phyloP scores from a whole-genome alignment of 2,329 filamentous ascomycete species.

The Xylariomycetidae sp. region DNA sequence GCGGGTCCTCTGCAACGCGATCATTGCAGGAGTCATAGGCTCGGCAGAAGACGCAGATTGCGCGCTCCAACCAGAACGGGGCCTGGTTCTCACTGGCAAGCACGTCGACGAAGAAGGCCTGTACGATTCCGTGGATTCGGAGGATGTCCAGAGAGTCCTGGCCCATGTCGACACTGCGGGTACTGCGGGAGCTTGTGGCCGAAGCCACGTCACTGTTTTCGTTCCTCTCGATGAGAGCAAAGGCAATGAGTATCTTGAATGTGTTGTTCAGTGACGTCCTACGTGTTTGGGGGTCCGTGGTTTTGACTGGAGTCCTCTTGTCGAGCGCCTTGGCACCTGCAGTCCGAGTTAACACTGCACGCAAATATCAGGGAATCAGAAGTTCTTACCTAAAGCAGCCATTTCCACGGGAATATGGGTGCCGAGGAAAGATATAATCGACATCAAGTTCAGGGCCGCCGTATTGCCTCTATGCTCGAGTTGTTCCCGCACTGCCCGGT shows the following conservation, averaged over 20 bases:
- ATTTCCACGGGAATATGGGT: slow-evolving; percentile 62
- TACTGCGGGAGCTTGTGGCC: slow-evolving; percentile 34
- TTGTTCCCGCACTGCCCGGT: slow-evolving; percentile 42
- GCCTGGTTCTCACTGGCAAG: slow-evolving; percentile 35
- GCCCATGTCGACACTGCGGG: slow-evolving; percentile 33
- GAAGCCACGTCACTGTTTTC: slow-evolving; percentile 35
- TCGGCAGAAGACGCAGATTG: slow-evolving; percentile 40
- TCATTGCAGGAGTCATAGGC: slow-evolving; percentile 41
- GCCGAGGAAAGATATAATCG: slow-evolving; percentile 58
- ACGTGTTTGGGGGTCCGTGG: slow-evolving; percentile 30
- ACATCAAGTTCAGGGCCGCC: slow-evolving; percentile 59
- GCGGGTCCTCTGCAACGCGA: slow-evolving; percentile 34
- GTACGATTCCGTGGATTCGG: slow-evolving; percentile 44
- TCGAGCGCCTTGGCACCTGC: slow-evolving; percentile 40
- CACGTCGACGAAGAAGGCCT: slow-evolving; percentile 45
- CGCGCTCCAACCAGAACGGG: slow-evolving; percentile 43
- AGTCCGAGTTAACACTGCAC: not conserved
- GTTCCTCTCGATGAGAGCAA: slow-evolving; percentile 45
- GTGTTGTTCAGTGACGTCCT: slow-evolving; percentile 39
- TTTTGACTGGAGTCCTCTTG: slow-evolving; percentile 39
- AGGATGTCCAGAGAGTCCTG: slow-evolving; percentile 44
- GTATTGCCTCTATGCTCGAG: slow-evolving; percentile 38
- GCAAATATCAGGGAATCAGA: not conserved
- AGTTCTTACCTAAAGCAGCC: slow-evolving; percentile 45
- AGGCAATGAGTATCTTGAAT: slow-evolving; percentile 43